Conservation (phyloP, 2,329 filamentous ascomycete genomes). For the Volutella citrinella region DNA sequence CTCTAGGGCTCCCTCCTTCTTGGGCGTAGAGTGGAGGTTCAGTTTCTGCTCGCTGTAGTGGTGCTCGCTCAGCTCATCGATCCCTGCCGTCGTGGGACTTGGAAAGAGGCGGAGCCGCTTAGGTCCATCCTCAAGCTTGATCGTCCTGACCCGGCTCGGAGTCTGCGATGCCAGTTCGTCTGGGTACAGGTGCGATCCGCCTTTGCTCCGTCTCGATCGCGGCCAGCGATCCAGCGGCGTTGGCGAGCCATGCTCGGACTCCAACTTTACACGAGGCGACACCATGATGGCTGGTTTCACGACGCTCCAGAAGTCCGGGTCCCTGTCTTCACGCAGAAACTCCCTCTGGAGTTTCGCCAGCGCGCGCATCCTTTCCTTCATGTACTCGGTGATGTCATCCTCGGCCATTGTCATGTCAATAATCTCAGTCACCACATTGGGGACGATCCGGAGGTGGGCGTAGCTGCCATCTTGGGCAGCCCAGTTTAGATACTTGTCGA, state of each 20-base stretch:
- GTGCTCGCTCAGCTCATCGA: conserved; percentile 9
- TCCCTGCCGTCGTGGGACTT: conserved; percentile 1
- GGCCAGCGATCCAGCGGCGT: conserved; percentile 7
- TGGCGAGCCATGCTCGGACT: conserved; percentile 13
- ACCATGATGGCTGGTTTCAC: conserved; percentile 18
- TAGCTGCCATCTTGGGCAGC: conserved; percentile 40
- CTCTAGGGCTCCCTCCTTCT: neutral
- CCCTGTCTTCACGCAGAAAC: conserved; percentile 27
- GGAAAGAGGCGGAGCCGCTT: conserved; percentile 10
- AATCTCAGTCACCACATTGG: conserved; percentile 38
- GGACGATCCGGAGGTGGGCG: conserved; percentile 30
- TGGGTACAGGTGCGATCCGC: neutral
- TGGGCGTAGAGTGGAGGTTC: no score
- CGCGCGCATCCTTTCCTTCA: conserved; percentile 33
- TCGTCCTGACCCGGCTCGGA: conserved; percentile 1
- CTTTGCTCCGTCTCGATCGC: conserved; percentile 2
- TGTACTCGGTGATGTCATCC: conserved; percentile 30
- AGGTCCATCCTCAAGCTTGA: conserved; percentile 12
- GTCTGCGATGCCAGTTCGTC: conserved; percentile 13
- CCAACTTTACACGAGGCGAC: conserved; percentile 17
- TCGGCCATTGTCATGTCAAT: conserved; percentile 30
- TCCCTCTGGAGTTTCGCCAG: conserved; percentile 36
- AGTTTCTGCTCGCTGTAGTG: neutral
- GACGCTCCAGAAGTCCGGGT: conserved; percentile 30
- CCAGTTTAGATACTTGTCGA: conserved; percentile 38